phyloP scores from a whole-genome alignment of 768 basidiomycete genomes.

The Polyporus arcularius region DNA sequence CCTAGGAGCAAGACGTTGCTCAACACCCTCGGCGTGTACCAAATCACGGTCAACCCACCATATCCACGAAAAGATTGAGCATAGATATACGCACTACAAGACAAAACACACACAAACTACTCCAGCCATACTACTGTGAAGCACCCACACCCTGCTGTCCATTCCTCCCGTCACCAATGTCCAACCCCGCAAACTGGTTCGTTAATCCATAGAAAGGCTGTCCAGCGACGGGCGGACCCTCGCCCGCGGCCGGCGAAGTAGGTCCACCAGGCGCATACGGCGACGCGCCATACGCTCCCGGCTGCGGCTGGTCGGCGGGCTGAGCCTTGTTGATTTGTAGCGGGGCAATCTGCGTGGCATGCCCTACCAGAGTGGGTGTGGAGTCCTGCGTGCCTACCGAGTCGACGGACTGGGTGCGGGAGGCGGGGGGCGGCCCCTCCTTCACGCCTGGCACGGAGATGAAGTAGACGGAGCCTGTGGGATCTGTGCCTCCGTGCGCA shows the following conservation, averaged over 20 bases:
- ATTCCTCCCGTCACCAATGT: slow-evolving; percentile 20
- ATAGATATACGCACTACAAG: not conserved
- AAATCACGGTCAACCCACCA: too few relatives aligned
- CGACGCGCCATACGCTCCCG: slow-evolving; percentile 24
- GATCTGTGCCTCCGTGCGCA: slow-evolving; percentile 73
- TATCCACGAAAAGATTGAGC: too few relatives aligned
- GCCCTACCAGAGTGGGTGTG: not conserved
- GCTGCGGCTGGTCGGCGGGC: slow-evolving; percentile 3
- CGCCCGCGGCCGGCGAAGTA: slow-evolving; percentile 6
- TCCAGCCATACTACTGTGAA: not conserved
- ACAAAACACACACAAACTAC: not conserved
- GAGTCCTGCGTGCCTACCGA: not conserved
- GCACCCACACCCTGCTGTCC: not conserved
- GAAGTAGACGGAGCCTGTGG: slow-evolving; percentile 80
- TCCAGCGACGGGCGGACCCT: slow-evolving; percentile 8
- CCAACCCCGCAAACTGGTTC: slow-evolving; percentile 28
- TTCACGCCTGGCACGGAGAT: slow-evolving; percentile 75
- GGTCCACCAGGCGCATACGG: slow-evolving; percentile 18
- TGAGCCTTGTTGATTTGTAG: slow-evolving; percentile 16
- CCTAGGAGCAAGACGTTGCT: too few relatives aligned
- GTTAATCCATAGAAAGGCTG: slow-evolving; percentile 23
- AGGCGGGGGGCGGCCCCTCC: slow-evolving; percentile 33
- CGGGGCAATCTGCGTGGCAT: not conserved
- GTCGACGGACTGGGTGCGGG: slow-evolving; percentile 12
- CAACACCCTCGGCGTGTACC: too few relatives aligned